These are phyloP conservation scores for Schoenoplectus tabernaemontani DNA, from an alignment of 202 grass and related monocot genomes.

Conservation along the genomic window DNA sequence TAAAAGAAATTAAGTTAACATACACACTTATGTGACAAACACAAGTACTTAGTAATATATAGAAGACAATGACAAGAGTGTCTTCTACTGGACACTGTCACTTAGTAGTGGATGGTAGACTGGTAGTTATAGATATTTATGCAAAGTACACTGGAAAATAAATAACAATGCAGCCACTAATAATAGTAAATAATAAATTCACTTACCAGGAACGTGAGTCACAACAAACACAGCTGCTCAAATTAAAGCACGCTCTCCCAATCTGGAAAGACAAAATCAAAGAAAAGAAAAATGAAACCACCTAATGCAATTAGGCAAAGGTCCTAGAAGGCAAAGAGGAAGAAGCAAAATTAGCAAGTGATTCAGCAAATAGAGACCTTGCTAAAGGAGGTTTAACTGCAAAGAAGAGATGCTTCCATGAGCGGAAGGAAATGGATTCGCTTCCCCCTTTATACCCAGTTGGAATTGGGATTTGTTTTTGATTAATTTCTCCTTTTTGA, in stretches of 20 bases:
- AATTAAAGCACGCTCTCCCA: background rate
- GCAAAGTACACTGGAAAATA: background rate
- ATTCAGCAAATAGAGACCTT: background rate
- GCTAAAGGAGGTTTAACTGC: background rate
- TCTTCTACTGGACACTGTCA: no score
- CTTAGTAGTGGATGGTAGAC: no score
- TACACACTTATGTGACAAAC: background rate
- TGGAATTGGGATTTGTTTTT: background rate
- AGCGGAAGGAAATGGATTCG: background rate
- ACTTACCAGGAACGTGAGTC: background rate
- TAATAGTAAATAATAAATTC: constrained; percentile 4
- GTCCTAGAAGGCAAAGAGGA: background rate
- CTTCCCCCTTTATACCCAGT: constrained; percentile 15
- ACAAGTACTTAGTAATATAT: no score
- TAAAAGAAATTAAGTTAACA: background rate
- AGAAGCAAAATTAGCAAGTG: background rate
- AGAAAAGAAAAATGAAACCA: background rate
- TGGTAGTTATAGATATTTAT: background rate
- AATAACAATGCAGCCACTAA: background rate
- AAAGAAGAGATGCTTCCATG: background rate
- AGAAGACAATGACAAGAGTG: no score
- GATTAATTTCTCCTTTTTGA: background rate
- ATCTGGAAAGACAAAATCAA: constrained; percentile 9
- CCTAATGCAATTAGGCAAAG: background rate
- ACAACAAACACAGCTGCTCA: background rate